Conservation (phyloP, 805 yeast species). For the Pichia pseudocactophila region DNA sequence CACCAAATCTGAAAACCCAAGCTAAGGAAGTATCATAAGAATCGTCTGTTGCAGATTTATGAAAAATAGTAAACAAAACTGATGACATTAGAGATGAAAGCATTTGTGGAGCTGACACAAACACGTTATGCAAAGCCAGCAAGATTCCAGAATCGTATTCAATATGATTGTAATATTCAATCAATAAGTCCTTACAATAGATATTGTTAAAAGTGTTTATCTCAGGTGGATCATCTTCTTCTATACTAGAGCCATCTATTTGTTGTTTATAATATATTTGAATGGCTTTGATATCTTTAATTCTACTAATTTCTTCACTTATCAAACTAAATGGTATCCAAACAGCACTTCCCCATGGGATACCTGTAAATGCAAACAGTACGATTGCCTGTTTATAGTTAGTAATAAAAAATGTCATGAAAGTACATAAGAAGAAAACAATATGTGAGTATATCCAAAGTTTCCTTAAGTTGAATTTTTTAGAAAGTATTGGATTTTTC, state of each 20-base stretch:
- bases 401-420: constrained; percentile 36
- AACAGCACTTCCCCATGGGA: constrained; percentile 57
- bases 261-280: constrained; percentile 18
- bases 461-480: constrained; percentile 23
- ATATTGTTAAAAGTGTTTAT: constrained; percentile 9
- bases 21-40: constrained; percentile 36
- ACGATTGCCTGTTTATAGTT: constrained; percentile 36
- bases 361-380: constrained; percentile 44
- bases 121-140: constrained; percentile 49
- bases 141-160: constrained; percentile 51
- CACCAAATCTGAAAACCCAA: constrained; percentile 53
- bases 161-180: constrained; percentile 28
- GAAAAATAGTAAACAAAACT: constrained; percentile 34
- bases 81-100: constrained; percentile 41
- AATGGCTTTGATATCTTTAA: constrained; percentile 37
- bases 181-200: constrained; percentile 17
- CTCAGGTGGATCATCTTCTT: constrained; percentile 7
- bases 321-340: constrained; percentile 63
- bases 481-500: not conserved
- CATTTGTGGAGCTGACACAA: constrained; percentile 51
- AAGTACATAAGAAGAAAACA: constrained; percentile 40
- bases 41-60: constrained; percentile 17
- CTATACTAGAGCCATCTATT: not conserved
- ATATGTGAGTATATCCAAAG: constrained; percentile 46
- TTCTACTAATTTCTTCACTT: constrained; percentile 46